These are phyloP conservation scores for Yueomyces sinensis DNA, from an alignment of 805 yeast genomes.

Conservation along the genomic window DNA sequence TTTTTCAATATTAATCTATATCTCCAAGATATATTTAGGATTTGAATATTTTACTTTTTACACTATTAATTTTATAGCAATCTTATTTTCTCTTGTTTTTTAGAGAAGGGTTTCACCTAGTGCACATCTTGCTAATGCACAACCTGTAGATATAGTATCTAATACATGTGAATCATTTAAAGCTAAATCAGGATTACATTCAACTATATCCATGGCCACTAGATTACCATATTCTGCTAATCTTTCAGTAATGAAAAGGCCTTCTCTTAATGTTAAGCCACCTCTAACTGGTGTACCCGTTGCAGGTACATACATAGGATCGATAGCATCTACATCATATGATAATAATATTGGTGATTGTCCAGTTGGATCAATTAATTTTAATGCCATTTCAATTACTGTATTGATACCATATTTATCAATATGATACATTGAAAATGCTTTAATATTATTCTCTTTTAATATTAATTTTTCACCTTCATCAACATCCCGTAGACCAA, in stretches of 20 bases:
- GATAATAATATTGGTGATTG: constrained; percentile 74
- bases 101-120: constrained; percentile 68
- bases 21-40: too few species aligned
- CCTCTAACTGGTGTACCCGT: constrained; percentile 98
- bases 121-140: constrained; percentile 87
- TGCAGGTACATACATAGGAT: constrained; percentile 88
- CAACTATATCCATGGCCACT: constrained; percentile 83
- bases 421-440: constrained; percentile 90
- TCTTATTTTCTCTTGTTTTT: neutral
- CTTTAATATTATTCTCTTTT: constrained; percentile 57
- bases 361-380: constrained; percentile 53
- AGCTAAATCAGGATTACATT: constrained; percentile 83
- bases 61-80: too few species aligned
- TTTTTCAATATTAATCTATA: too few species aligned
- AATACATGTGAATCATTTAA: constrained; percentile 58
- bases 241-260: constrained; percentile 83
- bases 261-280: constrained; percentile 89
- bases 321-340: constrained; percentile 94
- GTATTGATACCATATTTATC: constrained; percentile 87
- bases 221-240: constrained; percentile 82
- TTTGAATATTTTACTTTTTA: too few species aligned
- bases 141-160: constrained; percentile 82
- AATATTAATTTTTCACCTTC: constrained; percentile 68
- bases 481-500: constrained; percentile 91
- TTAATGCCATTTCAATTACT: constrained; percentile 85